Base-by-base conservation (phyloP, 805 yeast genomes). In the Schizosaccharomyces japonicus region DNA sequence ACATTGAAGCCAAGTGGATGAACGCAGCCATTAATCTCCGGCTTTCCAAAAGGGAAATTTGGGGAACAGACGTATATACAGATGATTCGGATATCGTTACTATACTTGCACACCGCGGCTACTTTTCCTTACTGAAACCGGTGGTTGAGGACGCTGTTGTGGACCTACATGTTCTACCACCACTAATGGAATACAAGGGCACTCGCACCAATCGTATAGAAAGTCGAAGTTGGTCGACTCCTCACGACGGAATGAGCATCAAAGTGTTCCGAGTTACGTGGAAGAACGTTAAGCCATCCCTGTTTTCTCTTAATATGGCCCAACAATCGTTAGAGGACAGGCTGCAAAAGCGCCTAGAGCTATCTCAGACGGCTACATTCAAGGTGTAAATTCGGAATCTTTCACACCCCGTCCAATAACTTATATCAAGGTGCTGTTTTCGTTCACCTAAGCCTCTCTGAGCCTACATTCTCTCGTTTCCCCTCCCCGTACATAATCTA, bases 51-150 rank as follows among this genome's bases (percentile, higher is more conserved):
- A 25, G 46, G 13, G 31, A 29, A 27, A 6, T 84, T 1, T 87
- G 96, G 96, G 98, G 98, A 1, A 72, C 85, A 1, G 94, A 85
- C 40, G 66, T 90, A 0, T 90, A 87, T 60, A 81, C 95, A 0
- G 96, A 90, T 60, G 98, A 87, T 60, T 79, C 94, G 1, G 94
- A 87, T 59, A 64, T 85, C 1, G 67, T 87, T 32, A 67, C 80
- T 4, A 78, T 76, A 0, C 63, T 87, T 47, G 70, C 73, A 52
- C 96, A 90, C 55, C 64, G 75, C 51, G 95, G 95, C 0, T 29
- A 21, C 62, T 77, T 44, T 66, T 76, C 49, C 60, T 69, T 15
- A 57, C 58, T 29, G 30, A 53, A 53, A 25, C 50, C 52, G 26
- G 49, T 52, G 33, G 53, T 55, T 47, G 58, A 52, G 13, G 51